Evolutionary conservation across 495 filamentous ascomycete genomes (phyloP), one percentile per base, ranked within the genome.

Genomic region (Talaromyces liani): DNA sequence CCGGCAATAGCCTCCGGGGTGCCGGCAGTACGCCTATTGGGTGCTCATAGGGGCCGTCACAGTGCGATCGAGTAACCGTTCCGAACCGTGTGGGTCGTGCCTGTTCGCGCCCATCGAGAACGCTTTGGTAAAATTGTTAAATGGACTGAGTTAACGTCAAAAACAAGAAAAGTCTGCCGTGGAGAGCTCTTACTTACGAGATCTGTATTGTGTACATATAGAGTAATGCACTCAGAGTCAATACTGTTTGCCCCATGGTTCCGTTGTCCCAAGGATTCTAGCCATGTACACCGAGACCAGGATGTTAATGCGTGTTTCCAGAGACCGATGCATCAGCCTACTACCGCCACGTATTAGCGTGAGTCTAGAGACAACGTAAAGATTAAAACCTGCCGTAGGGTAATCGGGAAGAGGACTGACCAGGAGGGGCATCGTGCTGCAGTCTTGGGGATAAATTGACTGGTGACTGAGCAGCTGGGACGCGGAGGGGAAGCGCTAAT

Each of bases 11-110:
- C 25, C 41, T 45, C 59, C 59, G 34, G 59, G 59, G n/a, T 22
- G 7, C 59, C 59, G 59, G 24, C 34, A 47, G 14, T 8, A 47
- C 59, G 59, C 18, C 41, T 45, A 61, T 61, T 61, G 59, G 59
- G 25, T n/a, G 25, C 22, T 49, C 22, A 5, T 56, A 56, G 53
- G 9, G 24, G 51, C 51, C 51, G 24, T 54, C 51, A 14, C 51
- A 54, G 22, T 56, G 53, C 22, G 51, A 55, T 55, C 51, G 53
- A 29, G 53, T 24, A 29, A 25, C 20, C 53, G 53, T 29, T 27
- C 53, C 53, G 53, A 9, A 29, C 22, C 53, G 22, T 16, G 53
- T 56, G 53, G 53, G 53, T 56, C 27, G 45, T 49, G 18, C 45
- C 45, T 18, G 45, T 49, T 49, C n/a, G n/a, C 45, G 45, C 18